Evolutionary conservation across 208 protist genomes (phyloP).

Genomic region (Trypanosoma caninum): DNA sequence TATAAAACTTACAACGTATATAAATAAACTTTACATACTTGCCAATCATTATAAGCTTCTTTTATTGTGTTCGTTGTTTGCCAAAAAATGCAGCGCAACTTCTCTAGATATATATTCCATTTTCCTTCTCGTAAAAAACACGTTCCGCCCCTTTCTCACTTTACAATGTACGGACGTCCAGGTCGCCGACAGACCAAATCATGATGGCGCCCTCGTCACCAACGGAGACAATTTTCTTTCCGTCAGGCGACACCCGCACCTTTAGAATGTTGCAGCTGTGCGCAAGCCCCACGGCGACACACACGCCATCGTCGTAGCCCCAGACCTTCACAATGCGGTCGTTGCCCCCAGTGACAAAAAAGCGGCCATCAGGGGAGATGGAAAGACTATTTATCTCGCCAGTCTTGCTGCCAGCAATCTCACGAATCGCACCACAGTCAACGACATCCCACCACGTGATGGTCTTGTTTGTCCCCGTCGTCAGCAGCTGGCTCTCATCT

Average conservation of each 20-base stretch:
- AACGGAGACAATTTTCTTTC: slow-evolving; percentile 89
- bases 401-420: slow-evolving; percentile 86
- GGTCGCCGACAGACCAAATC: slow-evolving; percentile 84
- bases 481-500: slow-evolving; percentile 95
- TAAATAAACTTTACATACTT: not conserved
- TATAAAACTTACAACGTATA: slow-evolving; percentile 10
- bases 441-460: slow-evolving; percentile 95
- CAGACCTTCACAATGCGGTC: slow-evolving; percentile 95
- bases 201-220: slow-evolving; percentile 93
- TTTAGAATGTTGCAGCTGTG: slow-evolving; percentile 93
- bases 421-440: slow-evolving; percentile 93
- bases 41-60: too few species aligned
- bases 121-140: not conserved
- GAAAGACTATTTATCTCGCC: slow-evolving; percentile 92
- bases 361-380: slow-evolving; percentile 79
- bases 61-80: too few species aligned
- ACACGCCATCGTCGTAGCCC: slow-evolving; percentile 92
- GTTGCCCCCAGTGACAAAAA: slow-evolving; percentile 90
- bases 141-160: not conserved
- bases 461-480: slow-evolving; percentile 91
- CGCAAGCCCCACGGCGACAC: slow-evolving; percentile 85
- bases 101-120: too few species aligned
- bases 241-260: slow-evolving; percentile 87
- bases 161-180: slow-evolving; percentile 38
- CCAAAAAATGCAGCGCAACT: too few species aligned